Evolutionary conservation across 257 asterid genomes (phyloP), one percentile per base, ranked within the genome.

Genomic region (Cruciata laevipes): DNA sequence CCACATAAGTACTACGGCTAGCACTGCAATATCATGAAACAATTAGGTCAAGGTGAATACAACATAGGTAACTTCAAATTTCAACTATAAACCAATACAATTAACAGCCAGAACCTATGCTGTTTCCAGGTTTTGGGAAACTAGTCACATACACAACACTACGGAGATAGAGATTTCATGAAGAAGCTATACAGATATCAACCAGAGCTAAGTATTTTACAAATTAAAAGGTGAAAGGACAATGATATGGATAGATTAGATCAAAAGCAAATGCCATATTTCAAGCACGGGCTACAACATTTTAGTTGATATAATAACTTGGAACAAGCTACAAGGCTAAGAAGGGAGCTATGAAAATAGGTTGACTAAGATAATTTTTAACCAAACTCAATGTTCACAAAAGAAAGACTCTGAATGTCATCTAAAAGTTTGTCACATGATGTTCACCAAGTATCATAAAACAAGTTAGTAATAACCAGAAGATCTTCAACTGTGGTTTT

Each of bases 1-100:
- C 88, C 87, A 82, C 25, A 93, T 35, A 60, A 93, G 89, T 65
- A 77, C 75, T 31, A 79, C 71, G n/a, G 97, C 71, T 66, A 93
- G 89, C 52, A 78, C 99, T 90, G 91, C 89, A 77, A 49, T 63
- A 67, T 71, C 37, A 74, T 16, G 67, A 63, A 52, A 69, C 23
- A 64, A 59, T 53, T 35, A 8, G 7, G 12, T 37, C 25, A 67
- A 52, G 56, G 16, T 16, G 7, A 24, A 40, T 0, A 35, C 14
- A 53, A n/a, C n/a, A 3, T 25, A 68, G 1, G 4, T 4, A 66
- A 17, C 66, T 62, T 32, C 49, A 62, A 62, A 62, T 5, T 35
- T 2, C 9, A 23, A 17, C 49, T 40, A 40, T 12, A 40, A 10
- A n/a, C 51, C 17, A 7, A 42, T 31, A 62, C n/a, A 24, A 62